Percentiles rank a stretch among this genome's conserved stretches.
phyloP scores from a whole-genome alignment of 2,329 filamentous ascomycete genomes.

The Lasiodiplodia sp. region DNA sequence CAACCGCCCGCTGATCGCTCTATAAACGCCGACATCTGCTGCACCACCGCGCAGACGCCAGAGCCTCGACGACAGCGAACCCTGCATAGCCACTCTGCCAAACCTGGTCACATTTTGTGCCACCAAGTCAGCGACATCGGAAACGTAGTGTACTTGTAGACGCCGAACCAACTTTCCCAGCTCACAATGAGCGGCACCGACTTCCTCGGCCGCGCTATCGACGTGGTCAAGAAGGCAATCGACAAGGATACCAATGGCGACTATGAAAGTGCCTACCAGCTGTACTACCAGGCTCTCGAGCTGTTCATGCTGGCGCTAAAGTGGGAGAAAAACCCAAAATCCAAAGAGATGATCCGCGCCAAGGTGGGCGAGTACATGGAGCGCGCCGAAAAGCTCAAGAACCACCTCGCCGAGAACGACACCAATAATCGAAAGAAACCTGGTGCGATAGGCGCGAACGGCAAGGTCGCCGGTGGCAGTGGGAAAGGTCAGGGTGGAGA shows the following conservation, averaged over 20 bases:
- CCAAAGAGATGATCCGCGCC: conserved; percentile 95
- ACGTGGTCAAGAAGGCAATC: conserved; percentile 96
- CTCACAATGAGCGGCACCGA: conserved; percentile 89
- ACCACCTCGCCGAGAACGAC: conserved; percentile 80
- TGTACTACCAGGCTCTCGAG: conserved; percentile 95
- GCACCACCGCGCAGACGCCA: conserved; percentile 5
- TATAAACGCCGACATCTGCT: conserved; percentile 20
- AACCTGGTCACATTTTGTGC: neutral
- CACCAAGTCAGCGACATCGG: neutral
- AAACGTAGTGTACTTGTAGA: conserved; percentile 7
- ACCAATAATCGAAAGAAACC: conserved; percentile 71
- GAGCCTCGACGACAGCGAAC: conserved; percentile 8
- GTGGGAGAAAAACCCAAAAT: conserved; percentile 98
- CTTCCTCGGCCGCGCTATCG: conserved; percentile 95
- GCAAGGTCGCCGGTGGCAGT: conserved; percentile 67
- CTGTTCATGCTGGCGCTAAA: conserved; percentile 99
- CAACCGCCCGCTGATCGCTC: conserved; percentile 14
- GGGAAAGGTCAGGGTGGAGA: conserved; percentile 68
- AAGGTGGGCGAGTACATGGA: conserved; percentile 99
- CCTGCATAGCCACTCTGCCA: neutral
- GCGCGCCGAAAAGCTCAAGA: conserved; percentile 96
- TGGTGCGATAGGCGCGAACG: conserved; percentile 75
- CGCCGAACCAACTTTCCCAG: conserved; percentile 30
- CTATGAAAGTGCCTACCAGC: conserved; percentile 95
- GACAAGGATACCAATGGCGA: conserved; percentile 94